Evolutionary conservation across 202 grass and related monocot genomes (phyloP), one percentile per base, ranked within the genome.

Genomic region (Musa balbisiana): DNA sequence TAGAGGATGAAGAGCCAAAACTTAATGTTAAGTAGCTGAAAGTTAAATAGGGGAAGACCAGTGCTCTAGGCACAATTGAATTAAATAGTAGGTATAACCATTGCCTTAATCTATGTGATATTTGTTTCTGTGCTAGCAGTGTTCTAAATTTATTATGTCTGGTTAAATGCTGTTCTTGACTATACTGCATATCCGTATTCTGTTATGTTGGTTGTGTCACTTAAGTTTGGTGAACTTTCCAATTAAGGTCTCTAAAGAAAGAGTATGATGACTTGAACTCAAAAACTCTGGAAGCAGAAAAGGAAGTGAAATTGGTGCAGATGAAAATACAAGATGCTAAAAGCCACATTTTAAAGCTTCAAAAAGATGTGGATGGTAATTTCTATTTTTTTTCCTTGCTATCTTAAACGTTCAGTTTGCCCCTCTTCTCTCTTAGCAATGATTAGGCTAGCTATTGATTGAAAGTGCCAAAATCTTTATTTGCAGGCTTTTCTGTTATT

Each of bases 341-440:
- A 84, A 80, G 74, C 69, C 83, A 87, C 82, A 68, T 91, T 53
- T 83, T 80, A 72, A 97, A 91, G 81, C 85, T 93, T 80, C 86
- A 75, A 65, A 97, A 91, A 83, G 91, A 93, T 67, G 82, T 84
- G 78, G 93, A 93, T 81, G 93, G 93, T 97, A 97, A 73, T 52
- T 75, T 70, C 17, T 20, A 20, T 50, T 49, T 70, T n/a, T 2
- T n/a, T 60, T 60, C 17, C 33, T 43, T 43, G 33, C 5, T 5
- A 43, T 6, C 33, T 43, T 60, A 60, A 60, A 60, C 21, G n/a
- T 60, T 59, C 17, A 20, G 17, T 58, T 58, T 58, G 14, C 55
- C 17, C 55, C n/a, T 60, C 56, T 60, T n/a, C n/a, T 60, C 8
- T 60, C 56, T 21, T 60, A 60, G n/a, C 16, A 5, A 9, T 60